Evolutionary conservation across 441 rosid species (phyloP), one percentile per base, ranked within the genome.

Genomic region (Gossypium trilobum): DNA sequence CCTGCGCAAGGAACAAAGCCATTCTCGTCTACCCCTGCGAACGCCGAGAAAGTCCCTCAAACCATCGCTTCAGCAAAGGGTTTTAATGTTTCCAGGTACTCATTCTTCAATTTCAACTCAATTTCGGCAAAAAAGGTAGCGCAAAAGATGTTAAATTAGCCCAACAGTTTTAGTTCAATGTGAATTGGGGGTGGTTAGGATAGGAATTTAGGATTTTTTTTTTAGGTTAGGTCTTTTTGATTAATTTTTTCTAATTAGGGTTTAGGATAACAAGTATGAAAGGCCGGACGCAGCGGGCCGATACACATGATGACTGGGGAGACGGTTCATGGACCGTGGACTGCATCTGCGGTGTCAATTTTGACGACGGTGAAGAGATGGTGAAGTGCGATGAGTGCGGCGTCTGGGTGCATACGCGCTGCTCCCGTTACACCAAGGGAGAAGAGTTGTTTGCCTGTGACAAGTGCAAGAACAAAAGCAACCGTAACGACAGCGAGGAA

Each of bases 361-460:
- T 87, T 20, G 99, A 95, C 55, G 99, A 95, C 73, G 99, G 99
- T 27, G 95, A 91, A 76, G 99, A 95, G 89, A 95, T 95, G 99
- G 98, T 95, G 66, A 90, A 92, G 74, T 91, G 98, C 65, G 99
- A 91, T 11, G 99, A 92, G 77, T 95, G 96, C 68, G 97, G 97
- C 57, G 97, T 92, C 44, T 95, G 99, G 99, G 99, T 92, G 58
- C 99, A 95, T 78, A 95, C 99, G 8, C 95, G 99, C 9, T 95
- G 98, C 76, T 95, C 97, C 0, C 84, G 89, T 61, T 95, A 88
- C 36, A 94, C 91, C 9, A 91, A 92, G 79, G 92, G 92, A 6
- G 96, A 95, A 2, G 91, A 91, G 70, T 80, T 78, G 57, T 95
- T 95, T 65, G 82, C 96, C 17, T 95, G 98, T 72, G 96, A 91